A percentile compares a stretch with the other conserved stretches of the same genome.
Evolutionary conservation across 139 green algal genomes (phyloP).

Genomic region (Ulvella scutata): DNA sequence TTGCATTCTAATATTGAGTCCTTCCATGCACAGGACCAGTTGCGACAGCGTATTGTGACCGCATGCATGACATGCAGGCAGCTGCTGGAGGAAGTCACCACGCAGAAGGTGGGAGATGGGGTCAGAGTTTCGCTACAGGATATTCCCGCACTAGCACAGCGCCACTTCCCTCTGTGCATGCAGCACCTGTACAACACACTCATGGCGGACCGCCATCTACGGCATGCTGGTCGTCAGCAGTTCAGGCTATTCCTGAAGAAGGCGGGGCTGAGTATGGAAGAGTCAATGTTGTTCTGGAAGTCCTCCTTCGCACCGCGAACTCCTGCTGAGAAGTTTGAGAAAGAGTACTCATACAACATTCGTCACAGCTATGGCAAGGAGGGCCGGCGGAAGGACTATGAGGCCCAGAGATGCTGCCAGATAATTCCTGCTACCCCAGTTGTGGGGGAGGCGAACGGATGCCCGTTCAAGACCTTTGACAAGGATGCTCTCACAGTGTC

Average conservation of each 20-base stretch:
- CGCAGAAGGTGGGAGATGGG: neutral
- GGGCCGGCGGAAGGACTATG: slow-evolving; percentile 86
- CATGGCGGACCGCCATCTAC: slow-evolving; percentile 62
- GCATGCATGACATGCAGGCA: neutral
- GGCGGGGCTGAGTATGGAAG: slow-evolving; percentile 67
- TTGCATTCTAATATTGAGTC: neutral
- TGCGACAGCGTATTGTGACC: neutral
- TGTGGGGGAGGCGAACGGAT: slow-evolving; percentile 59
- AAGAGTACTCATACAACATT: slow-evolving; percentile 92
- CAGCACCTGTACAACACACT: slow-evolving; percentile 45
- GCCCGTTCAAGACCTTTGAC: slow-evolving; percentile 74
- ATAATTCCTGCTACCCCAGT: slow-evolving; percentile 66
- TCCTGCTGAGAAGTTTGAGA: slow-evolving; percentile 81
- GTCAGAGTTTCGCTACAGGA: neutral
- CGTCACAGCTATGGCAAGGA: slow-evolving; percentile 97
- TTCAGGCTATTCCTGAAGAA: slow-evolving; percentile 94
- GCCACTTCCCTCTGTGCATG: slow-evolving; percentile 84
- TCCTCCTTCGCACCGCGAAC: slow-evolving; percentile 49
- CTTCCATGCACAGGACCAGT: neutral
- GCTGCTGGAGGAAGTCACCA: neutral
- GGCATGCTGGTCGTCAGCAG: slow-evolving; percentile 80
- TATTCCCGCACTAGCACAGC: slow-evolving; percentile 21
- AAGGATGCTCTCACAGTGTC: slow-evolving; percentile 35
- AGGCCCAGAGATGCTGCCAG: slow-evolving; percentile 67
- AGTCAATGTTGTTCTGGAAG: slow-evolving; percentile 87